Evolutionary conservation across 2,329 filamentous ascomycete species (phyloP).

Genomic region (Phaeophleospora eucalypticola): DNA sequence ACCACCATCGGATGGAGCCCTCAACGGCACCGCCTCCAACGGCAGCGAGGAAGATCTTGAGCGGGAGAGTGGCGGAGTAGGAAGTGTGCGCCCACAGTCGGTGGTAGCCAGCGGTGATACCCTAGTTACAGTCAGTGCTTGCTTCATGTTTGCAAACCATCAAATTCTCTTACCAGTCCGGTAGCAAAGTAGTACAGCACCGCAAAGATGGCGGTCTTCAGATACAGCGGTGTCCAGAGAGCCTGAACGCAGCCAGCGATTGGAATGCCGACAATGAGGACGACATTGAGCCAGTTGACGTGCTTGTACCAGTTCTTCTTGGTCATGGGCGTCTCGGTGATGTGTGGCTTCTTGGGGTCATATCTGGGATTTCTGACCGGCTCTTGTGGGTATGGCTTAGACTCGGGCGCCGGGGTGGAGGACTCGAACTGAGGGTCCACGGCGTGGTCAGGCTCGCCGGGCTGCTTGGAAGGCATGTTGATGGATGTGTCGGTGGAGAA

Average conservation of each 20-base stretch:
- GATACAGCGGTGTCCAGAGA: constrained; percentile 71
- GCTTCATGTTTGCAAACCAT: not conserved
- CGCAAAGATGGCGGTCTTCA: constrained; percentile 69
- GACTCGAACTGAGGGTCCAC: constrained; percentile 16
- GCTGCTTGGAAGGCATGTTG: constrained; percentile 51
- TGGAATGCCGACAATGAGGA: constrained; percentile 74
- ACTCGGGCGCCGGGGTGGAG: constrained; percentile 36
- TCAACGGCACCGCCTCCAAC: constrained; percentile 79
- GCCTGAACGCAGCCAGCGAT: constrained; percentile 67
- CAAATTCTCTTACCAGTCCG: constrained; percentile 22
- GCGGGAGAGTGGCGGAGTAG: constrained; percentile 70
- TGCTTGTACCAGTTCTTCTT: constrained; percentile 82
- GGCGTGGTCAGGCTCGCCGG: constrained; percentile 31
- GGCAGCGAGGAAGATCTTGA: constrained; percentile 77
- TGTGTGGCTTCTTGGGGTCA: constrained; percentile 72
- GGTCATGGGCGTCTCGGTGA: constrained; percentile 77
- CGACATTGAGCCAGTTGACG: constrained; percentile 88
- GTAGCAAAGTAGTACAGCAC: constrained; percentile 80
- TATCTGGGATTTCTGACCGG: constrained; percentile 51
- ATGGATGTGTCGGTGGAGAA: not conserved
- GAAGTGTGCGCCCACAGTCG: constrained; percentile 82
- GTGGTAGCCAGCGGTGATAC: constrained; percentile 60
- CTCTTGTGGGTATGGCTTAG: constrained; percentile 43
- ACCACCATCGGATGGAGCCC: constrained; percentile 86
- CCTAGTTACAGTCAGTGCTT: constrained; percentile 5